phyloP scores from a whole-genome alignment of 2,329 filamentous ascomycete species.

The Hypoxylon rubiginosum region DNA sequence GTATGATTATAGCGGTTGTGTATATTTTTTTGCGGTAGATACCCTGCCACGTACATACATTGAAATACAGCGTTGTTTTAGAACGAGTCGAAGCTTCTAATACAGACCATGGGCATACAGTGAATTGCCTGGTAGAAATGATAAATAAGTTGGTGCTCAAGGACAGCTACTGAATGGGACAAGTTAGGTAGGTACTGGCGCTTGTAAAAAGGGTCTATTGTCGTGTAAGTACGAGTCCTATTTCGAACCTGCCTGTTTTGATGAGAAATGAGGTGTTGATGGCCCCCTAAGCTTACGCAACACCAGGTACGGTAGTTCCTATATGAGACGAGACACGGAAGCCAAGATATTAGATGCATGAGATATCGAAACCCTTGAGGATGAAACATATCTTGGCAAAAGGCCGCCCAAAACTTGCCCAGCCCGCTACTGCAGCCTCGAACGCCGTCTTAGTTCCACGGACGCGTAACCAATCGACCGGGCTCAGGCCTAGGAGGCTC shows the following conservation, averaged over 20 bases:
- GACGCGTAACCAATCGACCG: neutral
- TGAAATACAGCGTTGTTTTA: constrained; percentile 41
- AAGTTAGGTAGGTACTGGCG: neutral
- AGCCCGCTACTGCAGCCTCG: constrained; percentile 12
- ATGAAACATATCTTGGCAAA: constrained; percentile 39
- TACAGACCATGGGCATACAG: neutral
- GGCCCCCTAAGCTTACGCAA: constrained; percentile 28
- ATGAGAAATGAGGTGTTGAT: neutral
- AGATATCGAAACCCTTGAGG: constrained; percentile 17
- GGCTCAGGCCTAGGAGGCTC: neutral
- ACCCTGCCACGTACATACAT: constrained; percentile 35
- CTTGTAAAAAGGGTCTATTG: neutral
- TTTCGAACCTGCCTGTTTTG: neutral
- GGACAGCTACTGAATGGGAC: neutral
- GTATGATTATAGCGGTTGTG: constrained; percentile 11
- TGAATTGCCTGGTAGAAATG: neutral
- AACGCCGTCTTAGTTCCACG: neutral
- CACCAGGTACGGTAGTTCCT: constrained; percentile 6
- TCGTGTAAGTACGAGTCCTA: neutral
- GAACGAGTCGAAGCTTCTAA: neutral
- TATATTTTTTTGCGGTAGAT: constrained; percentile 36
- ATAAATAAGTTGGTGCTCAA: neutral
- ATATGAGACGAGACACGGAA: constrained; percentile 33
- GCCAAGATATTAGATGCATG: constrained; percentile 29
- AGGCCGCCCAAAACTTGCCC: constrained; percentile 15